Percentiles rank a stretch among this genome's conserved stretches.
phyloP scores from a whole-genome alignment of 805 yeast species.

The Pichia eremophila region DNA sequence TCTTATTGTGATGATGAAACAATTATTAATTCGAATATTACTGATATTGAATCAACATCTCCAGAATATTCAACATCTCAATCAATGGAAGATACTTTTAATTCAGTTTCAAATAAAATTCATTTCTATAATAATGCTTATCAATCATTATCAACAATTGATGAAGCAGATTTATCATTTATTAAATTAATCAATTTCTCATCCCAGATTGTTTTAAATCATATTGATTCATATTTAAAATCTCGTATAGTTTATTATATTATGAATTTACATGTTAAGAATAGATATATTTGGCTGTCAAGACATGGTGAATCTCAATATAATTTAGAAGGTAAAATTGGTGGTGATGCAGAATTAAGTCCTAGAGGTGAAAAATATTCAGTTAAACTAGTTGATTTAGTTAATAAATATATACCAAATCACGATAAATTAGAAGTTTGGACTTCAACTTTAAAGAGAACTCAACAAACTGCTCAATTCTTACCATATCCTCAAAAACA shows the following conservation, averaged over 20 bases:
- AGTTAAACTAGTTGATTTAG: constrained; percentile 66
- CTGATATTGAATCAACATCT: constrained; percentile 67
- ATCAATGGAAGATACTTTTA: constrained; percentile 62
- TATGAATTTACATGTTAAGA: constrained; percentile 90
- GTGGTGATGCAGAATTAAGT: constrained; percentile 85
- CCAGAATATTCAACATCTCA: constrained; percentile 63
- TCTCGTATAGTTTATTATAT: constrained; percentile 90
- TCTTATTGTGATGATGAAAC: constrained; percentile 82
- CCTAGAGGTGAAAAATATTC: constrained; percentile 83
- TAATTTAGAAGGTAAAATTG: constrained; percentile 89
- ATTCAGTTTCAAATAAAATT: constrained; percentile 68
- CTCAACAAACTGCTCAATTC: constrained; percentile 83
- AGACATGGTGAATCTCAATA: constrained; percentile 94
- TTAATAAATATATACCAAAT: constrained; percentile 52
- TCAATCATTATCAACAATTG: constrained; percentile 57
- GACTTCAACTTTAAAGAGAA: constrained; percentile 88
- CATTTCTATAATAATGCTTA: constrained; percentile 64
- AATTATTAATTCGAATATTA: constrained; percentile 56
- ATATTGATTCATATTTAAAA: constrained; percentile 80
- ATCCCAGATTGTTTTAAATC: constrained; percentile 79
- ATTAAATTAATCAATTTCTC: constrained; percentile 83
- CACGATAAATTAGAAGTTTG: constrained; percentile 74
- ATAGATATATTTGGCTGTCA: constrained; percentile 86
- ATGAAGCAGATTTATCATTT: constrained; percentile 63
- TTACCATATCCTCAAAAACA: constrained; percentile 74